Conservation (phyloP, 1,284 basidiomycete genomes). For the Taiwanofungus camphoratus region DNA sequence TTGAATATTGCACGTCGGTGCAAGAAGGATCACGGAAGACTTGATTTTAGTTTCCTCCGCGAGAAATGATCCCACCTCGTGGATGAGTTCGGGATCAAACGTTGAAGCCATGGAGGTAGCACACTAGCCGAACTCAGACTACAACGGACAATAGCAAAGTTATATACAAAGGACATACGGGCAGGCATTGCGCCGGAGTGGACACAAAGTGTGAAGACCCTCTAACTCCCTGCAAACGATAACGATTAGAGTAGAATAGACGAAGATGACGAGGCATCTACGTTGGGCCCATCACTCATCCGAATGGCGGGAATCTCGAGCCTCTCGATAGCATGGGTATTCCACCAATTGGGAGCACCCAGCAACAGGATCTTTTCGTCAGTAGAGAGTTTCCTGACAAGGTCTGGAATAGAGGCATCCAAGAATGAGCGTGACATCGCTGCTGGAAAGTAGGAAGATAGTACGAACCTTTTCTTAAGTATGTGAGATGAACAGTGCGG, state of each 20-base stretch:
- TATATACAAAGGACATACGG: slow-evolving; percentile 20
- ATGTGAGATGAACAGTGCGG: slow-evolving; percentile 8
- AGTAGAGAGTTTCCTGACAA: slow-evolving; percentile 46
- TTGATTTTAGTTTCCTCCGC: slow-evolving; percentile 60
- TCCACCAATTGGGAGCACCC: slow-evolving; percentile 68
- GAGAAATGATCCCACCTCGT: slow-evolving; percentile 50
- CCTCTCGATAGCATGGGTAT: slow-evolving; percentile 50
- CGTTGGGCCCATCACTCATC: slow-evolving; percentile 65
- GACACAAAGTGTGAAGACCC: slow-evolving; percentile 62
- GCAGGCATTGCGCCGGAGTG: slow-evolving; percentile 29
- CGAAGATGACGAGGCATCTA: slow-evolving; percentile 18
- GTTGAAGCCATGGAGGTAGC: slow-evolving; percentile 65
- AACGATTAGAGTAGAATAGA: slow-evolving; percentile 9
- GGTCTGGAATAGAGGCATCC: slow-evolving; percentile 43
- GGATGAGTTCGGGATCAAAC: slow-evolving; percentile 51
- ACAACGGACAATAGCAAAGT: background rate
- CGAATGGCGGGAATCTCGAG: slow-evolving; percentile 57
- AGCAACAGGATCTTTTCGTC: slow-evolving; percentile 64
- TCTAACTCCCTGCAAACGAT: slow-evolving; percentile 45
- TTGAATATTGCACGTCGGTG: slow-evolving; percentile 70
- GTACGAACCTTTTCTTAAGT: no score
- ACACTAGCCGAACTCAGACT: slow-evolving; percentile 35
- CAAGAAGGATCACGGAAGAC: slow-evolving; percentile 55
- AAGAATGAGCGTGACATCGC: slow-evolving; percentile 45
- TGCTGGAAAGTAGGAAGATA: no score